Evolutionary conservation across 371 early-diverging fungal species (phyloP), one percentile per base, ranked within the genome.

Genomic region (Batrachochytrium dendrobatidis): DNA sequence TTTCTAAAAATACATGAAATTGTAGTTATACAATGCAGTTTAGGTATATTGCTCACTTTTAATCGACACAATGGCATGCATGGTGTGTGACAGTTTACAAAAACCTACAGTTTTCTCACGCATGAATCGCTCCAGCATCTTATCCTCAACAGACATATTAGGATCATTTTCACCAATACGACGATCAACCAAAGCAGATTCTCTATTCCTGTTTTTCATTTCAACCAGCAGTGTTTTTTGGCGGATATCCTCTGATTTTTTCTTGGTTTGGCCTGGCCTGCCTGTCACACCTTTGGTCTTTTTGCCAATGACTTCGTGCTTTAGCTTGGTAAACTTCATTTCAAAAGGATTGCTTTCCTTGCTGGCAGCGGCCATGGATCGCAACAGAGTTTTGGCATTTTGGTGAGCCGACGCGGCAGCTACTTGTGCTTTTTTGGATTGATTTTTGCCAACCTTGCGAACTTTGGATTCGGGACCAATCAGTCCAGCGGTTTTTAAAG

Each of bases 141-240:
- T 92, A 57, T 98, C 98, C 76, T 98, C 97, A 1, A 88, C 80
- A 32, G 91, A 87, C 85, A 96, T 74, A 29, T 69, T 77, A 18
- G 89, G 82, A 62, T 94, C 83, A 67, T 86, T 86, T 69, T 96
- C 98, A 68, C 97, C 98, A 70, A 98, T 91, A 61, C 98, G 90
- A 34, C 86, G 80, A 79, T 98, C 98, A 34, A 92, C 81, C 35
- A 98, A 75, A 24, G 86, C 86, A 56, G 89, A 86, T 30, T 78
- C 79, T 53, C 83, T 83, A 60, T 82, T 75, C 58, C 83, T 83
- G 53, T 74, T 78, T 46, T 83, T 71, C 65, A 89, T 71, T 72
- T 94, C 94, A 8, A 81, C 74, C 7, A 87, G 72, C 48, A 97
- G 68, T 0, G 94, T 93, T 53, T 89, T 83, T 67, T 86, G 87